Evolutionary conservation across 805 yeast species (phyloP), one percentile per base, ranked within the genome.

Genomic region (Candida orba): DNA sequence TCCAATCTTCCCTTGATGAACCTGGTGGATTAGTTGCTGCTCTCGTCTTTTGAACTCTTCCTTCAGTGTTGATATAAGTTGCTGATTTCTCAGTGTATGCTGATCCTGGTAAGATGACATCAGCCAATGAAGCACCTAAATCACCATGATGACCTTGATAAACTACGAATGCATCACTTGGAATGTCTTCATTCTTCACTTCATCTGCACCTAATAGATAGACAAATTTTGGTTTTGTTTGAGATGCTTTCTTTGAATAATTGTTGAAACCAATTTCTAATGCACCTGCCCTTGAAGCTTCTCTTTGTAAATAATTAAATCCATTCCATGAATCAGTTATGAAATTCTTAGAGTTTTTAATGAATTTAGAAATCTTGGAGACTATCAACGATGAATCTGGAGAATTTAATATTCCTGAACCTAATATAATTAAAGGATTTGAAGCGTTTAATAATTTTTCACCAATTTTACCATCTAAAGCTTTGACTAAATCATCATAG

Each of bases 141-240:
- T 86, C 95, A 67, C 95, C 95, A 66, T 86, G 95, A 66, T 87
- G 95, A 44, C 95, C 95, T 68, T 86, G 88, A 68, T 86, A 86
- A 42, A 86, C 80, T 27, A 87, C 95, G 62, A 86, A 87, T 4
- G 95, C 87, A 61, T 86, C 93, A 62, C 72, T 71, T 52, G 95
- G 95, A 54, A 86, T 77, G 47, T 82, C 83, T 46, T 73, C 66
- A 48, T 80, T 76, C 48, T 72, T 67, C 49, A 85, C 63, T 66
- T 87, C 95, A 63, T 86, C 95, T 31, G 95, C 95, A 36, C 91
- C 93, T 43, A 86, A 72, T 55, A 86, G 71, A 69, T 84, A 87
- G 42, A 86, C 75, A 61, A 87, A 72, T 68, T 86, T 87, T 45
- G 95, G 84, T 42, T 67, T 64, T n/a, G 74, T 62, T 9, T 64